A percentile compares a stretch with the other conserved stretches of the same genome.
These are phyloP conservation scores for Ascochyta rabiei DNA, from an alignment of 2,329 filamentous ascomycete genomes.

Conservation along the genomic window DNA sequence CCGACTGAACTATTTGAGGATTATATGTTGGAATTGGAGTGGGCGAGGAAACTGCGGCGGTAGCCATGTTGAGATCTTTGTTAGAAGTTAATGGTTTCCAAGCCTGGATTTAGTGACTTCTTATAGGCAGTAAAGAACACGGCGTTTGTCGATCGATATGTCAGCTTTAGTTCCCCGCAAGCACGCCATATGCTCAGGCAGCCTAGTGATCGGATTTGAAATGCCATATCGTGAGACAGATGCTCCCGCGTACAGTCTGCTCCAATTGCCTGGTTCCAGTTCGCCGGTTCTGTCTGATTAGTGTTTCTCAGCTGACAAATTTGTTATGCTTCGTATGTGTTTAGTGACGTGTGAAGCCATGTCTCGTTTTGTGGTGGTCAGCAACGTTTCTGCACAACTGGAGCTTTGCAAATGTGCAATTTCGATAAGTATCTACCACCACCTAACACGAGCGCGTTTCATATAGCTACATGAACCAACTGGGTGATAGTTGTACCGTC, in stretches of 20 bases:
- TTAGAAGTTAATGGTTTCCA: background rate
- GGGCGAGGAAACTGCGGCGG: slow-evolving; percentile 34
- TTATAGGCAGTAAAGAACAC: slow-evolving; percentile 9
- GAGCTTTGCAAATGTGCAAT: background rate
- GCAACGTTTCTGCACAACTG: background rate
- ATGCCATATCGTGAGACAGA: slow-evolving; percentile 6
- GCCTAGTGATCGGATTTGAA: slow-evolving; percentile 28
- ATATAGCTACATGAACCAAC: slow-evolving; percentile 49
- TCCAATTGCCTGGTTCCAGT: background rate
- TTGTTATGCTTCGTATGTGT: background rate
- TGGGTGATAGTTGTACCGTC: slow-evolving; percentile 73
- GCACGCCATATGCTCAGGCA: slow-evolving; percentile 34
- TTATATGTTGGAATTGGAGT: slow-evolving; percentile 24
- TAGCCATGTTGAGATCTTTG: slow-evolving; percentile 27
- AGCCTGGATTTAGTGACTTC: background rate
- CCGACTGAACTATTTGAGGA: slow-evolving; percentile 20
- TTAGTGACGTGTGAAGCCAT: background rate
- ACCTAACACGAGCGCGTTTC: background rate
- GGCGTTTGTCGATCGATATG: slow-evolving; percentile 20
- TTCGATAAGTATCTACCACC: background rate
- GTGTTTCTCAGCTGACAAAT: background rate
- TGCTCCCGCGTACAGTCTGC: background rate
- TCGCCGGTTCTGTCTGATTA: background rate
- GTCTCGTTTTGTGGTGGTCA: background rate
- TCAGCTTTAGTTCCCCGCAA: slow-evolving; percentile 42